These are phyloP conservation scores for Teratosphaeria gauchensis DNA, from an alignment of 2,329 filamentous ascomycete species.

Conservation along the genomic window DNA sequence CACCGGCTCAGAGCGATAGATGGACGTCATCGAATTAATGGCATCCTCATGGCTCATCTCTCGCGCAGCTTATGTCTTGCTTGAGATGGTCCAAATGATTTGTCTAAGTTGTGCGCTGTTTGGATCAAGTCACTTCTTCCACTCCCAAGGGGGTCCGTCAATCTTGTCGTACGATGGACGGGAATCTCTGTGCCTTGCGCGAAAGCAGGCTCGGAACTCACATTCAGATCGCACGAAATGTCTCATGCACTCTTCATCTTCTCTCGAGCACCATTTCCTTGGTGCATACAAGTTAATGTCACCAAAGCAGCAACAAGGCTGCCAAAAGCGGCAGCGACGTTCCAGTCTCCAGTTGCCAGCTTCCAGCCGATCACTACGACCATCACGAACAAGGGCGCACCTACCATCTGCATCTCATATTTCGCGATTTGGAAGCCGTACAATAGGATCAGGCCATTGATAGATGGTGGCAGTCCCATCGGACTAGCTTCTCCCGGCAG, in stretches of 20 bases:
- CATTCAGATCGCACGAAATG: no score
- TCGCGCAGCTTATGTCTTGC: no score
- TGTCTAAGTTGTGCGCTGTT: no score
- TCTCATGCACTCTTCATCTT: background rate
- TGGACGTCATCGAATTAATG: no score
- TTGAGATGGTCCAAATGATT: no score
- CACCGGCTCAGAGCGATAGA: no score
- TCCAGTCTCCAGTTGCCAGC: background rate
- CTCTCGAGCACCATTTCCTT: background rate
- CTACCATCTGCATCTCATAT: background rate
- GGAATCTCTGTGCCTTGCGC: background rate
- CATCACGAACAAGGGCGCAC: background rate
- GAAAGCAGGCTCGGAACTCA: background rate
- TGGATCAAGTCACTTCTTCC: no score
- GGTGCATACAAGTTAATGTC: background rate
- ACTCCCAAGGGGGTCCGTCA: background rate
- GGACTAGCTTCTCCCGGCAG: no score
- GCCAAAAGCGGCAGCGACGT: background rate
- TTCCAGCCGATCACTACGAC: background rate
- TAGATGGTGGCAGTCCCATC: no score
- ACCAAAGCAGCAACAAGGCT: background rate
- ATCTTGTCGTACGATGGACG: background rate
- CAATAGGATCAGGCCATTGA: no score
- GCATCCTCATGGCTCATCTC: no score
- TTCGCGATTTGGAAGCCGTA: background rate